These are phyloP conservation scores for Suillus placidus DNA, from an alignment of 768 basidiomycete species.

Conservation along the genomic window DNA sequence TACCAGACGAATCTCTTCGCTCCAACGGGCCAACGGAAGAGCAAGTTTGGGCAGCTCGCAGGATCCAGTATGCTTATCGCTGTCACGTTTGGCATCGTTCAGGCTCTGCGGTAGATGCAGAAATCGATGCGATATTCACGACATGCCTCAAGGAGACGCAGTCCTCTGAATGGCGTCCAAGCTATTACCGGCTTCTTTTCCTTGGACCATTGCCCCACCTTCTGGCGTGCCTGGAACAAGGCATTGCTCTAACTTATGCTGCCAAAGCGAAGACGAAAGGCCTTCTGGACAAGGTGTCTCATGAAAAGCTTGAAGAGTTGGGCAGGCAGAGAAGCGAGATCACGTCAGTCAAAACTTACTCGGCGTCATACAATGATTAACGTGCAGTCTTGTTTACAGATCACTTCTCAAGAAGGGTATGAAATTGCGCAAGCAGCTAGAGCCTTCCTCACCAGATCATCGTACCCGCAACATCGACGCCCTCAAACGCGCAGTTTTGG, in stretches of 20 bases:
- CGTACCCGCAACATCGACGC: constrained; percentile 19
- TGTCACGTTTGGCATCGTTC: constrained; percentile 6
- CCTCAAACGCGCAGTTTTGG: constrained; percentile 31
- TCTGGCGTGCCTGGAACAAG: constrained; percentile 42
- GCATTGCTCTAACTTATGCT: constrained; percentile 22
- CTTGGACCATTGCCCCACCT: constrained; percentile 43
- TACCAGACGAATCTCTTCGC: constrained; percentile 17
- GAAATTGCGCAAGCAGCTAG: constrained; percentile 33
- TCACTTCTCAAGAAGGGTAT: constrained; percentile 27
- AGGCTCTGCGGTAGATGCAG: constrained; percentile 15
- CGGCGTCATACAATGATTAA: neutral
- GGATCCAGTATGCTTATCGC: constrained; percentile 25
- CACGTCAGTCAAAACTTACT: constrained; percentile 32
- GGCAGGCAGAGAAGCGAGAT: constrained; percentile 30
- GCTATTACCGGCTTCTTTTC: constrained; percentile 41
- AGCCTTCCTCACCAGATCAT: constrained; percentile 36
- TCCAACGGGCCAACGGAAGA: constrained; percentile 25
- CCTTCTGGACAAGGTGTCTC: constrained; percentile 25
- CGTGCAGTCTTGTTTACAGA: constrained; percentile 21
- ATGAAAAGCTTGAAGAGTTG: constrained; percentile 40
- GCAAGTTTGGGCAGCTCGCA: constrained; percentile 27
- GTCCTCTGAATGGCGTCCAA: constrained; percentile 30
- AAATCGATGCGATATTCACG: constrained; percentile 27
- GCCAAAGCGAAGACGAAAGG: constrained; percentile 36
- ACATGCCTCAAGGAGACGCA: constrained; percentile 31